Base-by-base conservation (phyloP, 345 rosid species). In the Passiflora organensis region DNA sequence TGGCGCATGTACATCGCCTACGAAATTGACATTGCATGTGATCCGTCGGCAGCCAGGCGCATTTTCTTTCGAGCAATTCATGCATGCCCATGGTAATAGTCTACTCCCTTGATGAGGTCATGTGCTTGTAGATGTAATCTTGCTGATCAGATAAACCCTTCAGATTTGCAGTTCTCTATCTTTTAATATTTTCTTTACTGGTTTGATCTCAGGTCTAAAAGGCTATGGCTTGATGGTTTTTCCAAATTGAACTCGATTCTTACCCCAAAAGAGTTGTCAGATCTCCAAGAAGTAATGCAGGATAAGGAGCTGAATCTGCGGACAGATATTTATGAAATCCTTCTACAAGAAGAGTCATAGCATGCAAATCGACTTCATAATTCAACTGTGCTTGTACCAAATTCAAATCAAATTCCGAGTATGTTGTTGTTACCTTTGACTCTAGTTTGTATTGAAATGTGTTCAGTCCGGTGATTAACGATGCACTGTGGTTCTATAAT, bases 311-410 rank as follows among this genome's bases (percentile, higher is more conserved):
- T 89, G 66, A 84, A 93, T 73, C 67, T 86, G 70, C 76, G 97
- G 78, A 89, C 99, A n/a, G 96, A 93, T 62, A 81, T 89, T 28
- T 93, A 86, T 56, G 99, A 93, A 82, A 93, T 93, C 60, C 94
- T 93, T 42, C 68, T 93, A 68, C 87, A 81, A 66, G 96, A 83
- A 53, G 89, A 82, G 58, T 39, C 60, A 19, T 28, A 28, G 34
- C 34, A 28, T 28, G 34, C 3, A 3, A 28, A 3, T 28, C 3
- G 8, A 2, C 8, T 28, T 28, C 34, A 28, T 22, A 11, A 24
- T 24, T 14, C 43, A 0, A 24, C 25, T 22, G 32, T 16, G 23
- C 16, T 37, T 39, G 17, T 32, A 52, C 42, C 20, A 17, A 43
- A 22, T 16, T 58, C 22, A 16, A 14, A 9, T 11, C 28, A 59